Conservation (phyloP, 2,329 filamentous ascomycete genomes). For the Venturia effusa region DNA sequence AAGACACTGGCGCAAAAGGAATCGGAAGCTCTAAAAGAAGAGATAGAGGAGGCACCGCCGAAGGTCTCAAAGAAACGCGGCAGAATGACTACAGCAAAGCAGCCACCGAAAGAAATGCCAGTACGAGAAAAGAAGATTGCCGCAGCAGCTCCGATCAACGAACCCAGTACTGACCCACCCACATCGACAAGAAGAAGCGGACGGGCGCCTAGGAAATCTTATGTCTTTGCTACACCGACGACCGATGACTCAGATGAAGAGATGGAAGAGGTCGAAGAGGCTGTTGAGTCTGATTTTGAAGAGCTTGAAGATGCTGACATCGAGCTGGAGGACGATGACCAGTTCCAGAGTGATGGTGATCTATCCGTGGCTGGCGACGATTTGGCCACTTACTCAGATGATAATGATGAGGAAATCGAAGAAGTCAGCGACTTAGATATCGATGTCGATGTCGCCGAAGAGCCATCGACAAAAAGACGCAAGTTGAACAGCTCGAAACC, state of each 20-base stretch:
- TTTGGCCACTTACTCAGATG: background rate
- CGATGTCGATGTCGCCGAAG: background rate
- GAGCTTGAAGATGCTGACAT: conserved; percentile 16
- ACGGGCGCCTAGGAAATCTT: background rate
- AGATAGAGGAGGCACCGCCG: background rate
- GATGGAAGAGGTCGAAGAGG: conserved; percentile 17
- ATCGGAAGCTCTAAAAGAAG: background rate
- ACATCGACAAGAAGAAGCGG: background rate
- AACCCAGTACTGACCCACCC: background rate
- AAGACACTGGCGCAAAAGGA: no score
- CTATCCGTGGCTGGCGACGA: background rate
- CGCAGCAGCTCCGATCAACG: background rate
- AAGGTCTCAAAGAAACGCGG: background rate
- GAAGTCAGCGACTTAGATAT: background rate
- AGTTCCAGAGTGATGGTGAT: background rate
- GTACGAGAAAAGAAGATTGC: background rate
- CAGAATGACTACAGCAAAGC: no score
- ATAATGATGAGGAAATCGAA: background rate
- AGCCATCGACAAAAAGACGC: background rate
- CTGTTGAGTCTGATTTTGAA: conserved; percentile 19
- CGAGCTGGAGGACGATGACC: conserved; percentile 15
- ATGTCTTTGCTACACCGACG: conserved; percentile 16
- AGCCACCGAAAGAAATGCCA: background rate
- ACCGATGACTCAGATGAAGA: conserved; percentile 22
- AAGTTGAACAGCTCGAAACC: background rate